Evolutionary conservation across 208 protist species (phyloP).

Genomic region (Trypanosoma melophagium): DNA sequence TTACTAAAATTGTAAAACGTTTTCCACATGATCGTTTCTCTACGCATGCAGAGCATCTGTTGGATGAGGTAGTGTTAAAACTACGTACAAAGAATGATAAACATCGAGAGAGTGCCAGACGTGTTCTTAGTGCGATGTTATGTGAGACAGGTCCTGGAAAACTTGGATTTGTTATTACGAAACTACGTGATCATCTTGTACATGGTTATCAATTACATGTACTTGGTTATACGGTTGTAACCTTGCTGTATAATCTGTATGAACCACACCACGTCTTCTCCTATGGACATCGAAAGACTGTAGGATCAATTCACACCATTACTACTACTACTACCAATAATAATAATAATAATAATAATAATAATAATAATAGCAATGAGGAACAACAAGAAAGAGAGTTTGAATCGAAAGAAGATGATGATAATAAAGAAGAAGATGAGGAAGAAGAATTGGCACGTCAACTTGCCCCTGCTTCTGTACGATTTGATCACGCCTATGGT

Average conservation of each 20-base stretch:
- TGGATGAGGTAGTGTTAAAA: slow-evolving; percentile 78
- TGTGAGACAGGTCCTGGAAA: slow-evolving; percentile 81
- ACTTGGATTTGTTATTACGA: slow-evolving; percentile 77
- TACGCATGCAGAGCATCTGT: slow-evolving; percentile 70
- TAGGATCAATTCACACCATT: not conserved
- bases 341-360: slow-evolving; percentile 4
- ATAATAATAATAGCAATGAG: not conserved
- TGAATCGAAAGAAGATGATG: slow-evolving; percentile 7
- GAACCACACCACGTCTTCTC: slow-evolving; percentile 64
- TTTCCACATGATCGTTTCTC: slow-evolving; percentile 77
- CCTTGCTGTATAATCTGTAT: slow-evolving; percentile 86
- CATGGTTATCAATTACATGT: slow-evolving; percentile 93
- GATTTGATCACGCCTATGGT: slow-evolving; percentile 73
- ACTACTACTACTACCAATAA: not conserved
- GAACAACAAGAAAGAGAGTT: slow-evolving; percentile 6
- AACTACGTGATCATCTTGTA: slow-evolving; percentile 85
- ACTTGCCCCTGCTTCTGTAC: slow-evolving; percentile 28
- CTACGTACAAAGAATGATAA: slow-evolving; percentile 89
- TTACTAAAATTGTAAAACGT: slow-evolving; percentile 84
- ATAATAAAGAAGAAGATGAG: slow-evolving; percentile 15
- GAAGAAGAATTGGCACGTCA: slow-evolving; percentile 50
- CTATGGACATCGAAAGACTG: slow-evolving; percentile 2
- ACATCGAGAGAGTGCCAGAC: slow-evolving; percentile 80
- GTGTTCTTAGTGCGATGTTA: slow-evolving; percentile 80
- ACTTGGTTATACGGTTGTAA: slow-evolving; percentile 90